Conservation (phyloP, 805 yeast genomes). For the Myxozyma nipponensis region DNA sequence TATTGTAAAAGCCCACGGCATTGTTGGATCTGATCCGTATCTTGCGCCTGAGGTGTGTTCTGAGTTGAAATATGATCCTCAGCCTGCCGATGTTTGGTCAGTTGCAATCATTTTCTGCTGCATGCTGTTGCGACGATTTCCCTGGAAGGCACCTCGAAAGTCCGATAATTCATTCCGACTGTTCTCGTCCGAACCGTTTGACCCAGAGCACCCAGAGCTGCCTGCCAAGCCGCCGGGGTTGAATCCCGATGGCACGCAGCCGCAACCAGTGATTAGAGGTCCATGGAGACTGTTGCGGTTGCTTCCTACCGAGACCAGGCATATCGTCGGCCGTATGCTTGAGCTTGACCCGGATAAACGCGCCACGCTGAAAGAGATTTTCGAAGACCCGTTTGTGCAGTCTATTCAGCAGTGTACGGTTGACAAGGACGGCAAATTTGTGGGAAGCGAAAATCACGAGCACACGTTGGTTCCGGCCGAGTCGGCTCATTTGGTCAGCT, state of each 20-base stretch:
- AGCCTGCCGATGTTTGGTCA: constrained; percentile 90
- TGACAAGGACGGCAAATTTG: constrained; percentile 29
- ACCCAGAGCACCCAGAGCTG: constrained; percentile 24
- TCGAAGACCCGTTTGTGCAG: constrained; percentile 55
- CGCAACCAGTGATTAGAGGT: constrained; percentile 51
- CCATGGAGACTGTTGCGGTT: constrained; percentile 68
- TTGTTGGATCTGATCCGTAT: constrained; percentile 95
- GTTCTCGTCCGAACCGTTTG: constrained; percentile 45
- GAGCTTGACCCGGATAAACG: constrained; percentile 56
- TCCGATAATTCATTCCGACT: constrained; percentile 71
- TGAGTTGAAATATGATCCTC: constrained; percentile 65
- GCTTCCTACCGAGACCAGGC: constrained; percentile 64
- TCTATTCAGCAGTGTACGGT: constrained; percentile 53
- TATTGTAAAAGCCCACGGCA: constrained; percentile 68
- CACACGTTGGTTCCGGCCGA: constrained; percentile 40
- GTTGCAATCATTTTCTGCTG: constrained; percentile 89
- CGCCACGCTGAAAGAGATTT: constrained; percentile 53
- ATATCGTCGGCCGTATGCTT: constrained; percentile 62
- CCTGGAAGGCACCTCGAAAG: constrained; percentile 90
- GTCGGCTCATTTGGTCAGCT: constrained; percentile 37
- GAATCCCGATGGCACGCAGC: constrained; percentile 30
- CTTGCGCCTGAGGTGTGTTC: constrained; percentile 85
- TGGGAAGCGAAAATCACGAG: constrained; percentile 33
- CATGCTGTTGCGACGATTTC: constrained; percentile 80
- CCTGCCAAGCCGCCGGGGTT: constrained; percentile 26